These are phyloP conservation scores for Chalciporus sp. DNA, from an alignment of 1,284 basidiomycete genomes.

Conservation along the genomic window DNA sequence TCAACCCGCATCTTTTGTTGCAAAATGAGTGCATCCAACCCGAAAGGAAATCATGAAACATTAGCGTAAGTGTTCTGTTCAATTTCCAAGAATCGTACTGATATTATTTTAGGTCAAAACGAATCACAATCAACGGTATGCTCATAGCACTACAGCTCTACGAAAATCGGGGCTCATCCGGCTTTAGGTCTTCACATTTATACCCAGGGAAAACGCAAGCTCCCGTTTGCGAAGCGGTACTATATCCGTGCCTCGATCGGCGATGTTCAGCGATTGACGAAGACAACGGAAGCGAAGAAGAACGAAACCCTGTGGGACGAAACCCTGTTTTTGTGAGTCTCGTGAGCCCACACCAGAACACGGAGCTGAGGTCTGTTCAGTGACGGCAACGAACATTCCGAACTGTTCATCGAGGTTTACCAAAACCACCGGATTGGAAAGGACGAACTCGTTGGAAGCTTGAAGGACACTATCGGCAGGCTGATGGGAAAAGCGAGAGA, in stretches of 20 bases:
- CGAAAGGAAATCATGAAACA: too few relatives aligned
- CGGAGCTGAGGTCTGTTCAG: not conserved
- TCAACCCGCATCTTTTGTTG: too few relatives aligned
- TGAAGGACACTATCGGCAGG: not conserved
- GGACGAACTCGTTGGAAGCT: not conserved
- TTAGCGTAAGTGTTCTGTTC: too few relatives aligned
- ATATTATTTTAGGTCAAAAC: not conserved
- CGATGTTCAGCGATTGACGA: too few relatives aligned
- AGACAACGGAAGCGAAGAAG: not conserved
- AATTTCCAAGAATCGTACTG: too few relatives aligned
- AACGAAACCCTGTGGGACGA: not conserved
- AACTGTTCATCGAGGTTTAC: not conserved
- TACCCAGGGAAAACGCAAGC: not conserved
- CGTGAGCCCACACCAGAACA: too few relatives aligned
- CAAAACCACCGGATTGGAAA: not conserved
- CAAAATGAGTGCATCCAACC: too few relatives aligned
- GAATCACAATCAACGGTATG: not conserved
- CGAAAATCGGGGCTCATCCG: not conserved
- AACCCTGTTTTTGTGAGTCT: not conserved
- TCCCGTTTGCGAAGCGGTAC: not conserved
- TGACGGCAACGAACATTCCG: conserved; percentile 1
- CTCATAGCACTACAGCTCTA: not conserved
- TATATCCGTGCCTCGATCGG: not conserved
- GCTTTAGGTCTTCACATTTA: conserved; percentile 1
- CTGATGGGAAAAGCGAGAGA: not conserved